Base-by-base conservation (phyloP, 2,329 filamentous ascomycete genomes). In the Pseudodiploospora longispora region DNA sequence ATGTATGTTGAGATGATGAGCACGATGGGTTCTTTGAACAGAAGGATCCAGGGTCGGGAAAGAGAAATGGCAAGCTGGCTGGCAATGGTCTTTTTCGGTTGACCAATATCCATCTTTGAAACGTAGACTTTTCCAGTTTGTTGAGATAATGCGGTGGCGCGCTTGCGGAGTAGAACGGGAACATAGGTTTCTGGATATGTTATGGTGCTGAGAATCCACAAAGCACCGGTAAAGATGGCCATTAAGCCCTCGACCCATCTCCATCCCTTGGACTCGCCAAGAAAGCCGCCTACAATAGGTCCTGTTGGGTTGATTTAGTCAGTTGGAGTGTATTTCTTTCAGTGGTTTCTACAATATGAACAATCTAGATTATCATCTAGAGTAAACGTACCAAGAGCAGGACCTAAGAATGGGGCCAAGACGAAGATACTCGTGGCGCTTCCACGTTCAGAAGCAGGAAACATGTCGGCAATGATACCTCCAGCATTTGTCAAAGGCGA, bases 11-110 rank as follows among this genome's bases (percentile, higher is more conserved):
- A 74, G 6, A 77, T 61, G 3, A 82, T 61, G 10, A 81, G 55
- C 27, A 83, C 76, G 49, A 83, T 83, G 2, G 79, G 78, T 51
- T 83, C 80, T 28, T 59, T 57, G 63, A 83, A 76, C 2, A 83
- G 65, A 10, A 84, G 63, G 36, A 78, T 61, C 75, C 75, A 80
- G 1, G 80, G 80, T 3, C 79, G 69, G 31, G 68, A 19, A 19
- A 19, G 19, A 19, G 19, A 19, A 19, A 19, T 19, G 19, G 19
- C 19, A 19, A 19, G 19, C 19, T 19, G 19, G 19, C 19, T 19
- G 19, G 19, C 19, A 19, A 19, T 19, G 19, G 19, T 19, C 19
- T 19, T 19, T 19, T 19, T 19, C 19, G 19, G 19, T 19, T 19
- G 19, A 19, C 19, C 19, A 3, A 19, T 19, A 19, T 34, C 68